Conservation (phyloP, 352 stramenopile genomes). For the Phytophthora fragariaefolia region DNA sequence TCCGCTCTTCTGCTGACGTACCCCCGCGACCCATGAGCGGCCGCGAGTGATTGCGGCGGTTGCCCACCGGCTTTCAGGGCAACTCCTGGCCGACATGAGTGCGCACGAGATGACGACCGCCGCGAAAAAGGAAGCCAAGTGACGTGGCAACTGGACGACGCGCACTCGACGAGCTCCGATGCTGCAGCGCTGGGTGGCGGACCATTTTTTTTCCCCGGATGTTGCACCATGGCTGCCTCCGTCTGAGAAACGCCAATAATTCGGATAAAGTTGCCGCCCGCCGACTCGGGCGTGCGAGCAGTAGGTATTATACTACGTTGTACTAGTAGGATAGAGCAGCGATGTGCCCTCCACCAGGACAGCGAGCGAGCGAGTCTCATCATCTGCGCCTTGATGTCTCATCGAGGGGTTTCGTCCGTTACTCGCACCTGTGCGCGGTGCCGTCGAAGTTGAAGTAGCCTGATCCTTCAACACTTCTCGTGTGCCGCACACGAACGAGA, state of each 20-base stretch:
- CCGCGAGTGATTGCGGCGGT: conserved; percentile 23
- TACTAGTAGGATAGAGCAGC: too few relatives aligned
- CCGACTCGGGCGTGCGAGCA: not conserved
- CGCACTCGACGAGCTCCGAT: conserved; percentile 17
- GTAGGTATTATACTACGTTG: not conserved
- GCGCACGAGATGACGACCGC: conserved; percentile 32
- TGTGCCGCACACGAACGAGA: conserved; percentile 14
- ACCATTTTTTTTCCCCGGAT: not conserved
- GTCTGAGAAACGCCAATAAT: not conserved
- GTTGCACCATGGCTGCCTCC: too few relatives aligned
- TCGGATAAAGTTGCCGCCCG: conserved; percentile 4
- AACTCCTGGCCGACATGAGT: conserved; percentile 7
- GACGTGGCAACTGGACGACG: conserved; percentile 20
- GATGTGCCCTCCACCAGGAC: too few relatives aligned
- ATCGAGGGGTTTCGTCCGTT: conserved; percentile 27
- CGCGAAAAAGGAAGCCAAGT: conserved; percentile 20
- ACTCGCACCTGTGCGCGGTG: too few relatives aligned
- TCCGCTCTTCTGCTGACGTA: conserved; percentile 38
- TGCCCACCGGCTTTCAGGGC: conserved; percentile 17
- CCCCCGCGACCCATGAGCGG: conserved; percentile 30
- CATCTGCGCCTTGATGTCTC: conserved; percentile 12
- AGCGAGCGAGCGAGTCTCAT: not conserved
- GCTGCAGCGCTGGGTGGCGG: not conserved
- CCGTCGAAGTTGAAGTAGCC: conserved; percentile 27
- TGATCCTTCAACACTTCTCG: too few relatives aligned